Base-by-base conservation (phyloP, 768 basidiomycete species). In the Pleurotus giganteus region DNA sequence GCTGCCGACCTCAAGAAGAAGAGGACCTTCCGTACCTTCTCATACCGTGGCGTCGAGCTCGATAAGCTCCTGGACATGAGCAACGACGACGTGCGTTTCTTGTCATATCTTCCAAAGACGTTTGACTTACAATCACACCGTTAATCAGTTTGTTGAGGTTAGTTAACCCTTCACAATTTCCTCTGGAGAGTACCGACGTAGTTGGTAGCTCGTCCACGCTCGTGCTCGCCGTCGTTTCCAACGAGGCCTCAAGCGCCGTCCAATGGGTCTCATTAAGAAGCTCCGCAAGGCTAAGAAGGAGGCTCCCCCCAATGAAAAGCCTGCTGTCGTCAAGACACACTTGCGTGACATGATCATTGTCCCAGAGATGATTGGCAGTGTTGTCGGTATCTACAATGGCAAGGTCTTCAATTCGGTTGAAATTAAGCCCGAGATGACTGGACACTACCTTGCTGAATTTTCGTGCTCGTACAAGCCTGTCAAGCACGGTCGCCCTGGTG, bases 351-450 rank as follows among this genome's bases (percentile, higher is more conserved):
- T 99, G 97, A 96, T 98, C 74, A 88, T 99, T 74, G 97, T 99
- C 57, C 97, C 97, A 47, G 97, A 99, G 81, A 98, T 99, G 97
- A 98, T 99, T 74, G 97, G 97, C 58, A 89, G 86, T 66, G 92
- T 98, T 62, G 86, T 98, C 60, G 97, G 97, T 59, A 96, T 98
- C 70, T 98, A 99, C 86, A 96, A 94, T 69, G 94, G 94, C 69
- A 96, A 96, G 84, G 86, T 88, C 58, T 94, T 94, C 82, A 94
- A 93, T 80, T 87, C 93, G 39, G 94, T 98, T 60, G 96, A 98
- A 77, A 95, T 98, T 81, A 98, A 96, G 81, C 95, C 97, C 61
- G 97, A 99, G 76, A 99, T 99, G 97, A 92, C 90, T 60, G 97
- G 97, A 57, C 95, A 96, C 85, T 98, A 99, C 80, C 94, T 98